Percentiles rank a stretch among this genome's conserved stretches.
These are phyloP conservation scores for Paecilomyces dactylethromorphus DNA, from an alignment of 2,329 filamentous ascomycete species.

Conservation along the genomic window DNA sequence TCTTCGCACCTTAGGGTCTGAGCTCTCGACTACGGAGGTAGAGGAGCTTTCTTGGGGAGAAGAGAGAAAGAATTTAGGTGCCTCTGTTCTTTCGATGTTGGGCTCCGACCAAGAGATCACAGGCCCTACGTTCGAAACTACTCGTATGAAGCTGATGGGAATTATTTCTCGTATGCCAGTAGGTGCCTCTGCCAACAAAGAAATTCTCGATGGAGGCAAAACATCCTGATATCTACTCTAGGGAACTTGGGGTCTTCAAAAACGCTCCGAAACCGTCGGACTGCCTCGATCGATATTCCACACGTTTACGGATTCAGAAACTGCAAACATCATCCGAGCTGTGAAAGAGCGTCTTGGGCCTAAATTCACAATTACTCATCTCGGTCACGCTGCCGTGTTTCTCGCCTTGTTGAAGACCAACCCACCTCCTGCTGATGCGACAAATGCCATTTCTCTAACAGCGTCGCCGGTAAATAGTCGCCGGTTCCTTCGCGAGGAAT, in stretches of 20 bases:
- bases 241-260: neutral
- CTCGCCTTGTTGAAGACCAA: constrained; percentile 2
- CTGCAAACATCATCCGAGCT: neutral
- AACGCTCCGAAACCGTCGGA: neutral
- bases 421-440: neutral
- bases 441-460: neutral
- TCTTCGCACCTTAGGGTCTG: neutral
- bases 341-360: constrained; percentile 2
- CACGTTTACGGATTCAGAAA: constrained; percentile 2
- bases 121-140: constrained; percentile 1
- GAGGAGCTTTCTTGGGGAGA: constrained; percentile 2
- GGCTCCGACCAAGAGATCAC: neutral
- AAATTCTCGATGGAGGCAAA: neutral
- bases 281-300: constrained; percentile 4
- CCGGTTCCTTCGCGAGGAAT: constrained; percentile 1
- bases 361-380: neutral
- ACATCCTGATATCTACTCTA: neutral
- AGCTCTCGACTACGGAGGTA: neutral
- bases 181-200: neutral
- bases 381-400: constrained; percentile 5
- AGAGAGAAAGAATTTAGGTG: constrained; percentile 2
- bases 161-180: neutral
- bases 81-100: constrained; percentile 1
- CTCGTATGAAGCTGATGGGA: neutral
- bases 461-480: constrained; percentile 1